Evolutionary conservation across 2,329 filamentous ascomycete species (phyloP).

Genomic region (Aureobasidium sp.): DNA sequence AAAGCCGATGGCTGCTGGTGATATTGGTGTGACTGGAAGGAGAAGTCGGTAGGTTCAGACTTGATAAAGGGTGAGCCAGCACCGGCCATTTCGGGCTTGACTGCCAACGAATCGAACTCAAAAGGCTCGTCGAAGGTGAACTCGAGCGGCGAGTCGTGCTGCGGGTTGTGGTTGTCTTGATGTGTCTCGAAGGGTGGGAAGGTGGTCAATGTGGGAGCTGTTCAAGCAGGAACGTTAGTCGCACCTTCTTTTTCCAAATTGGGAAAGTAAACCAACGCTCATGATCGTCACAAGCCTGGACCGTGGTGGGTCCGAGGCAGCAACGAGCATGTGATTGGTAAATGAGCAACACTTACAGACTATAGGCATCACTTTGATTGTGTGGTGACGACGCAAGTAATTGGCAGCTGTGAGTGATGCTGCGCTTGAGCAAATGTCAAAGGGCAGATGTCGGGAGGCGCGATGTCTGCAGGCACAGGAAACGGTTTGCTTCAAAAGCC

Average conservation of each 20-base stretch:
- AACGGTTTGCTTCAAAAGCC: constrained; percentile 4
- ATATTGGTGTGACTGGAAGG: constrained; percentile 39
- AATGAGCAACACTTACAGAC: constrained; percentile 12
- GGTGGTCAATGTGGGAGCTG: constrained; percentile 22
- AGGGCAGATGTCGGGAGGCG: background rate
- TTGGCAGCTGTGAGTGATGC: background rate
- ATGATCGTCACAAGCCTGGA: background rate
- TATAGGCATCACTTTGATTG: constrained; percentile 14
- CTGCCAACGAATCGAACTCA: constrained; percentile 16
- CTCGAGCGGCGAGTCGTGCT: constrained; percentile 29
- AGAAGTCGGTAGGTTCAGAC: constrained; percentile 55
- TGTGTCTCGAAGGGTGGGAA: constrained; percentile 27
- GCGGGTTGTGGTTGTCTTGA: constrained; percentile 17
- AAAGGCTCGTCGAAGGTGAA: constrained; percentile 24
- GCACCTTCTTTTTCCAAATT: background rate
- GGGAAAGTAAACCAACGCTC: background rate
- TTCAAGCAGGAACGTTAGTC: background rate
- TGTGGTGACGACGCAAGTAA: background rate
- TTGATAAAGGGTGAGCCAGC: constrained; percentile 57
- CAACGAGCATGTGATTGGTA: constrained; percentile 3
- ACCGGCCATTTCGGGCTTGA: constrained; percentile 40
- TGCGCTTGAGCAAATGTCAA: background rate
- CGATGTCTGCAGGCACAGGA: constrained; percentile 7
- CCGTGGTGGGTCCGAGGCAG: background rate
- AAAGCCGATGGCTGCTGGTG: constrained; percentile 21